Base-by-base conservation (phyloP, 768 basidiomycete genomes). In the Leccinum variicolor region DNA sequence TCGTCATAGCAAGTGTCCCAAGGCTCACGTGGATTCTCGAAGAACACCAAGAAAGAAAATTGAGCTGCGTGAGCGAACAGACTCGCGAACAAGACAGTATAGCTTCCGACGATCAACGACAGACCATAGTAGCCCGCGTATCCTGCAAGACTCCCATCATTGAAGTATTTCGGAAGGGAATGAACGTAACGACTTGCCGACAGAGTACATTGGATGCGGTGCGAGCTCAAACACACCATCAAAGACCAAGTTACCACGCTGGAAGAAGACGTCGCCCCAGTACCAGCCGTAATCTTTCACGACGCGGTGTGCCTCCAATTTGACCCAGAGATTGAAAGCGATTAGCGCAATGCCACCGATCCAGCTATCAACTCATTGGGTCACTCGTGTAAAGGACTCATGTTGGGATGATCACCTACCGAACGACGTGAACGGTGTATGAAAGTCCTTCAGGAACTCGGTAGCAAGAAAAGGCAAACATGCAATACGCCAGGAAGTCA, bases 261-360 rank as follows among this genome's bases (percentile, higher is more conserved):
- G 90, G 77, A 94, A 93, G 76, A 94, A 94, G 56, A 86, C 86
- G 63, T 94, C 92, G 10, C 92, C 94, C 93, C 93, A 94, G 71
- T 94, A 98, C 94, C 94, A 98, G 15, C 94, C 95, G 63, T 96
- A 98, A 67, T 98, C 96, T 66, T 97, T 98, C 59, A 98, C 94
- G 50, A 98, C 93, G 54, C 93, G 83, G 71, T 99, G 97, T 0
- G 97, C 97, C 68, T 98, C 97, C 2, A 90, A 91, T 71, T 99
- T 99, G 61, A 99, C 94, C 94, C 96, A 98, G 33, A 98, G 80
- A 72, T 99, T 98, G 80, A 98, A 98, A 21, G 81, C 82, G 69
- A 98, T 94, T 23, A 99, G 77, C 1, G 83, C 80, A 58, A 92
- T 70, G 5, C 97, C 97, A 21, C 89, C 88, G 47, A 89, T 73